Evolutionary conservation across 1,139 yeast genomes (phyloP).

Genomic region (Pichia sp.): DNA sequence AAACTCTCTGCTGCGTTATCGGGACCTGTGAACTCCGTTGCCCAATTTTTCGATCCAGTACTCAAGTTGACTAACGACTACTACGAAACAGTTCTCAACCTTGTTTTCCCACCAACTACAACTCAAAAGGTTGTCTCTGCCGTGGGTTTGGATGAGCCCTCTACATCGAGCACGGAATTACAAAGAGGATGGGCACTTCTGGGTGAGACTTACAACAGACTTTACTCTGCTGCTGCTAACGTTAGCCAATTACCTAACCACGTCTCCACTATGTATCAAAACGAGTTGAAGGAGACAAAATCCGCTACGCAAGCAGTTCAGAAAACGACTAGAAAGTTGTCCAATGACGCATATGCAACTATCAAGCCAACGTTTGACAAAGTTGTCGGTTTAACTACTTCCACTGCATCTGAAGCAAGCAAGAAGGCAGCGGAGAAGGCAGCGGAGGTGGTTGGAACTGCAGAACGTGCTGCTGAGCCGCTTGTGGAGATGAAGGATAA

Average conservation of each 20-base stretch:
- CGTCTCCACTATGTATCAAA: constrained; percentile 21
- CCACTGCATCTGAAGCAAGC: background rate
- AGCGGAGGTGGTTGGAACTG: background rate
- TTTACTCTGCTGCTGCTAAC: constrained; percentile 16
- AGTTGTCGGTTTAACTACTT: constrained; percentile 15
- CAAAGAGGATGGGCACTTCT: constrained; percentile 16
- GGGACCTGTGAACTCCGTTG: constrained; percentile 4
- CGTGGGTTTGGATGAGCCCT: background rate
- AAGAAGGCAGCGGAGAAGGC: background rate
- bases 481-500: constrained; percentile 10
- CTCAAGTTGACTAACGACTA: constrained; percentile 19
- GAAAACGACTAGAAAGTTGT: constrained; percentile 26
- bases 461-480: constrained; percentile 2
- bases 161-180: constrained; percentile 12
- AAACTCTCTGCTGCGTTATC: constrained; percentile 4
- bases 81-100: constrained; percentile 17
- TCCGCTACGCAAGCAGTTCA: constrained; percentile 25
- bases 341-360: constrained; percentile 24
- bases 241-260: constrained; percentile 23
- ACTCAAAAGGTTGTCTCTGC: constrained; percentile 4
- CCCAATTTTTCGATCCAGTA: constrained; percentile 15
- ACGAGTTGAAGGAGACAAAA: constrained; percentile 20
- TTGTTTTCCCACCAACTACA: constrained; percentile 16
- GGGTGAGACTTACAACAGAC: constrained; percentile 15
- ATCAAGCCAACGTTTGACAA: constrained; percentile 24